Conservation (phyloP, 805 yeast genomes). For the Candida taoyuanica region DNA sequence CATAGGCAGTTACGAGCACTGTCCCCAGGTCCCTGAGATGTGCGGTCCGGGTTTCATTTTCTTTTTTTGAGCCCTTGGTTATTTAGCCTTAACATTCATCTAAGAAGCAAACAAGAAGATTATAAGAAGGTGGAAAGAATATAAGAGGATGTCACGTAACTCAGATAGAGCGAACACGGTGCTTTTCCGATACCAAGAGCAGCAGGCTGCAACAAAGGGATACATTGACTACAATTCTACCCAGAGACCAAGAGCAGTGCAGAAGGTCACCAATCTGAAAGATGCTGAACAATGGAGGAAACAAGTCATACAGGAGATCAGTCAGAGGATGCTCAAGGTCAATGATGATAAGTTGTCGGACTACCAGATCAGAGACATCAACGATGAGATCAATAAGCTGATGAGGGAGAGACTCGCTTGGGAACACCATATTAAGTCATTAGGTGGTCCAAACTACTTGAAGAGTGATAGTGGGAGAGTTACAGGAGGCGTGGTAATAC, state of each 20-base stretch:
- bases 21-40: too few relatives aligned
- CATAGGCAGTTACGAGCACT: too few relatives aligned
- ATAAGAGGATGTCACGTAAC: constrained; percentile 70
- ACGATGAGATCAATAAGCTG: constrained; percentile 66
- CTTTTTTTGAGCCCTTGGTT: too few relatives aligned
- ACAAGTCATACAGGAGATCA: constrained; percentile 59
- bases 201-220: constrained; percentile 55
- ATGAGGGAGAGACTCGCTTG: constrained; percentile 67
- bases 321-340: constrained; percentile 52
- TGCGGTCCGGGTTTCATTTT: too few relatives aligned
- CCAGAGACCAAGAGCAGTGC: constrained; percentile 58
- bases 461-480: constrained; percentile 24
- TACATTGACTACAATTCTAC: constrained; percentile 50
- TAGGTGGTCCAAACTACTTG: constrained; percentile 70
- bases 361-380: constrained; percentile 61
- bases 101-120: too few relatives aligned
- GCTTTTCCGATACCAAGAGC: constrained; percentile 59
- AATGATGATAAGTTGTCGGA: constrained; percentile 60
- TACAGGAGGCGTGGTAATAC: constrained; percentile 18
- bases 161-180: constrained; percentile 72
- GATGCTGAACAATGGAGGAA: constrained; percentile 72
- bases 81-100: too few relatives aligned
- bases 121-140: too few relatives aligned
- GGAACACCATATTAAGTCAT: constrained; percentile 66
- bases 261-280: constrained; percentile 45